These are phyloP conservation scores for Rhododendron ovatum DNA, from an alignment of 148 eudicot genomes.

Conservation along the genomic window DNA sequence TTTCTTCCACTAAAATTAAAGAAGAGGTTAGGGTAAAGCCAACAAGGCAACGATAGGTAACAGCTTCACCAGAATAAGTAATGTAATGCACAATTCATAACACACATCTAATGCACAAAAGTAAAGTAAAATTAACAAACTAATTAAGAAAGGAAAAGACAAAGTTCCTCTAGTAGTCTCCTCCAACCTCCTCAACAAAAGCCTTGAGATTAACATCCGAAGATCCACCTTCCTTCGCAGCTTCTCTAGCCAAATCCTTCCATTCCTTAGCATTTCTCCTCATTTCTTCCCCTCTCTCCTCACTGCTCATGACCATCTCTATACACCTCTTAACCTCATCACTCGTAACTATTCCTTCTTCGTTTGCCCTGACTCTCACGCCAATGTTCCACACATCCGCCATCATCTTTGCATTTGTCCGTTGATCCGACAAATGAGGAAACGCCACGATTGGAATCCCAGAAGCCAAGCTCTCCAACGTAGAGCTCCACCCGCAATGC, in stretches of 20 bases:
- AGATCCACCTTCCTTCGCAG: slow-evolving; percentile 35
- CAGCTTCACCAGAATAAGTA: too few species aligned
- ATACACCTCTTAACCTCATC: slow-evolving; percentile 18
- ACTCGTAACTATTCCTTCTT: neutral
- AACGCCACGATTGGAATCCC: neutral
- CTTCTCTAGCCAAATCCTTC: slow-evolving; percentile 27
- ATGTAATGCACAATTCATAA: too few species aligned
- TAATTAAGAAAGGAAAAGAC: too few species aligned
- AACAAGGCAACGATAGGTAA: too few species aligned
- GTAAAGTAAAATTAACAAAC: neutral
- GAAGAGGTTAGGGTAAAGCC: too few species aligned
- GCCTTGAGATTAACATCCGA: slow-evolving; percentile 28
- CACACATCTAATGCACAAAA: neutral
- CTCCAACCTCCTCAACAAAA: slow-evolving; percentile 21
- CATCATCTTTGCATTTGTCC: neutral
- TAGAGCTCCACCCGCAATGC: neutral
- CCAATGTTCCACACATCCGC: neutral
- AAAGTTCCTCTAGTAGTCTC: neutral
- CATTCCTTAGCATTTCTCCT: slow-evolving; percentile 27
- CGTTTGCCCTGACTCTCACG: neutral
- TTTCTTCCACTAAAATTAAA: too few species aligned
- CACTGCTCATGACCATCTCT: slow-evolving; percentile 24
- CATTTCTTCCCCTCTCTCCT: slow-evolving; percentile 12
- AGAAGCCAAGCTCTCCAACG: slow-evolving; percentile 2
- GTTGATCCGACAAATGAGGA: neutral